phyloP scores from a whole-genome alignment of 257 asterid species.

The Solanum pinnatisectum region DNA sequence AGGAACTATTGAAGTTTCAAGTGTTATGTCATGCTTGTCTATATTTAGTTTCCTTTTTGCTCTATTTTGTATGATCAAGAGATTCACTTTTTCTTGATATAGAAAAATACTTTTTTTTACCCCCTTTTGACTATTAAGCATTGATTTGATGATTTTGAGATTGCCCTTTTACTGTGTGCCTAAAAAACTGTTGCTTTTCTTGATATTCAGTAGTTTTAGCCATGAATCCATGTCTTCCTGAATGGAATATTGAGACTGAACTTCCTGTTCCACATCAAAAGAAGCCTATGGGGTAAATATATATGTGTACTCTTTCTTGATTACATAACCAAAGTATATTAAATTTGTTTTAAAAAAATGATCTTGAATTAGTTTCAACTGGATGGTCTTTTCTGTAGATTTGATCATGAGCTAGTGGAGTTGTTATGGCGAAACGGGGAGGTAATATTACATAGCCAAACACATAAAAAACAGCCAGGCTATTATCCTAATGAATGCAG shows the following conservation, averaged over 20 bases:
- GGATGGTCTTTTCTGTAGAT: conserved; percentile 22
- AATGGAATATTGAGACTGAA: conserved; percentile 50
- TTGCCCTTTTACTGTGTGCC: neutral
- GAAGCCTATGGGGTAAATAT: conserved; percentile 43
- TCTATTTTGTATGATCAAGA: neutral
- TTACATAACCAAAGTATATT: neutral
- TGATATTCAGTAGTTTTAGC: conserved; percentile 2
- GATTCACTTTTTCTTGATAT: neutral
- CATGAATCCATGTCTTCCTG: conserved; percentile 45
- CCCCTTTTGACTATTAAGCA: neutral
- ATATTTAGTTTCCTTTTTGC: neutral
- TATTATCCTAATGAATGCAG: conserved; percentile 16
- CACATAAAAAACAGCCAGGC: conserved; percentile 22
- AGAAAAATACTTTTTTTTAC: neutral
- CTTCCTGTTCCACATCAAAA: conserved; percentile 28
- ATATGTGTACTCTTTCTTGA: neutral
- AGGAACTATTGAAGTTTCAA: neutral
- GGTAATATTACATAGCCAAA: conserved; percentile 53
- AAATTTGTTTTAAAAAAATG: neutral
- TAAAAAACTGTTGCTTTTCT: neutral
- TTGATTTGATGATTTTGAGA: neutral
- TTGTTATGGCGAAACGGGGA: conserved; percentile 84
- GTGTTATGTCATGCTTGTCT: neutral
- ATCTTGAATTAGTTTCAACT: neutral
- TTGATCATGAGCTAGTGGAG: conserved; percentile 63